These are phyloP conservation scores for Podospora conica DNA, from an alignment of 495 filamentous ascomycete genomes.

Conservation along the genomic window DNA sequence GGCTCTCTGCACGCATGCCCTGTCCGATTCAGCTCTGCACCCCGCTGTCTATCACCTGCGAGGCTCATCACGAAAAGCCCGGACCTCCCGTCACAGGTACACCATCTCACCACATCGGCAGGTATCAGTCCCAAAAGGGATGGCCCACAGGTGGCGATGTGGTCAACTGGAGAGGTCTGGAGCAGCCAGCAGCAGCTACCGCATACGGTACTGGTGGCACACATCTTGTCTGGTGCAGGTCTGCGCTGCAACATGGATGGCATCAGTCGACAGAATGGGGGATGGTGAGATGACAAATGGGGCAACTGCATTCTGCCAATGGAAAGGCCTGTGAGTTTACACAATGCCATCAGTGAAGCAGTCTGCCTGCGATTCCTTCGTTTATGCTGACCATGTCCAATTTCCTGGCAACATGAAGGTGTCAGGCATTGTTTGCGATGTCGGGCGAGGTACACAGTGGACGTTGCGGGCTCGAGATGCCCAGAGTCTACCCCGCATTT, in stretches of 20 bases:
- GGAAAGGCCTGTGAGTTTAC: background rate
- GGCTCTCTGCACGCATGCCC: background rate
- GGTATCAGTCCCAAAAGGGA: background rate
- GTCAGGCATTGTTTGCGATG: background rate
- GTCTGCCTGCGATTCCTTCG: background rate
- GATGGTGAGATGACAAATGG: background rate
- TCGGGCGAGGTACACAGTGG: background rate
- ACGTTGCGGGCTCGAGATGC: too few relatives aligned
- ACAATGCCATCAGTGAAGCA: background rate
- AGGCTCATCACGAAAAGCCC: background rate
- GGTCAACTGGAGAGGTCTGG: background rate
- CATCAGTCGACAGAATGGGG: background rate
- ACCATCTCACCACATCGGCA: background rate
- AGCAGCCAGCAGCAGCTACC: background rate
- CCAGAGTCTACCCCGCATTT: background rate
- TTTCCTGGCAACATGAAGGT: background rate
- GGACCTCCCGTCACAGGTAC: background rate
- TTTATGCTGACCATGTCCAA: background rate
- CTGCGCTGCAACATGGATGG: background rate
- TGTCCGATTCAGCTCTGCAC: background rate
- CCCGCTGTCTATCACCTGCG: background rate
- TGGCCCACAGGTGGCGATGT: background rate
- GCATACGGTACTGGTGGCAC: background rate
- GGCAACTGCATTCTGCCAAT: background rate
- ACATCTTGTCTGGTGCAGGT: background rate